Evolutionary conservation across 2,329 filamentous ascomycete genomes (phyloP).

Genomic region (Berkeleyomyces basicola): DNA sequence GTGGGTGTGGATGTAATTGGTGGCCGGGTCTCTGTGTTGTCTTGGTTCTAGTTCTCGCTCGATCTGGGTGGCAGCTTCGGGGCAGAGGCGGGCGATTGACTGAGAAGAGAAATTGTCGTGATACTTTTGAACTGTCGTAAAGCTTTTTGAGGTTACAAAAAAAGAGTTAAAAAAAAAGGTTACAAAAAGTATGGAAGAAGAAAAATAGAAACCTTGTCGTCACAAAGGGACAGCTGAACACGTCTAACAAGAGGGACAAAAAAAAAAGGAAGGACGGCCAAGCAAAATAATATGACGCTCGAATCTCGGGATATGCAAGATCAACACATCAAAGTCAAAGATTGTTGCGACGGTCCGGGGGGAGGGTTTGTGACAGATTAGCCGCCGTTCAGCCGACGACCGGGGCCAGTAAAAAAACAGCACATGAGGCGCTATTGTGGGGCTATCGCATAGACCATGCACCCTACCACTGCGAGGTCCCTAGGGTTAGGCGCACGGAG

Average conservation of each 20-base stretch:
- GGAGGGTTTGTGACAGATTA: background rate
- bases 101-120: background rate
- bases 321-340: background rate
- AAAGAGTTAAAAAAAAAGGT: background rate
- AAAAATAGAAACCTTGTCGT: background rate
- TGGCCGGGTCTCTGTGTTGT: background rate
- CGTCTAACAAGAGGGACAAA: background rate
- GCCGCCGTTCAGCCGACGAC: constrained; percentile 9
- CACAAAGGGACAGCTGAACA: background rate
- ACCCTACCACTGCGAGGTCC: background rate
- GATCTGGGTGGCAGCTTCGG: background rate
- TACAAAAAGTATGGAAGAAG: background rate
- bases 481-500: background rate
- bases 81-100: background rate
- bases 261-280: background rate
- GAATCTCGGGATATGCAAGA: constrained; percentile 3
- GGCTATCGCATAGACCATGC: too few relatives aligned
- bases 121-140: background rate
- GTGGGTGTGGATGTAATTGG: background rate
- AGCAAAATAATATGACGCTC: constrained; percentile 5
- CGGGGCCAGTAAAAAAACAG: background rate
- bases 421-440: background rate
- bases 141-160: background rate
- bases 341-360: background rate
- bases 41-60: too few relatives aligned